Base-by-base conservation (phyloP, 768 basidiomycete species). In the Suillus bovinus region DNA sequence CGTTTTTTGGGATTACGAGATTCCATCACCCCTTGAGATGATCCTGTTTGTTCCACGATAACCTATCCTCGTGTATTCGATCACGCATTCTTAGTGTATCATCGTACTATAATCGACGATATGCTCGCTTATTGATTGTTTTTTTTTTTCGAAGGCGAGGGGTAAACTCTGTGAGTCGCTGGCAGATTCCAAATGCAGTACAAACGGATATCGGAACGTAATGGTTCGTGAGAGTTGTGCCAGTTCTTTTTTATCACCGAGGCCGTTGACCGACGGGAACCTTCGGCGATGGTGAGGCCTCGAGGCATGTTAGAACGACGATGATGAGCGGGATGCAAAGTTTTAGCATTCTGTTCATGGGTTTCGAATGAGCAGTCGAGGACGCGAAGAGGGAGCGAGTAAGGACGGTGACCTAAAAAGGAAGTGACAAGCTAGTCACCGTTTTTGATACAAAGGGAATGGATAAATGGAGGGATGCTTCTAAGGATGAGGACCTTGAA, bases 391-490 rank as follows among this genome's bases (percentile, higher is more conserved):
- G n/a, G n/a, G n/a, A n/a, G n/a, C n/a, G n/a, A n/a, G n/a, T n/a
- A n/a, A n/a, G 50, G 63, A 70, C 52, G 34, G 9, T 5, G 29
- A 2, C 69, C 67, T 33, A 31, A 69, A 55, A 22, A 2, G 56
- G 70, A 1, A 56, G 3, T 0, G 1, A 52, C 31, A 72, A 72
- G 62, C 58, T 47, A 61, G 1, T 1, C 0, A 6, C 70, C 56
- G 0, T 39, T 57, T 64, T 31, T 4, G 62, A 63, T 10, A 72
- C 63, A 72, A n/a, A 72, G 38, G 63, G 33, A 60, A 17, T 2
- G 36, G 20, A 63, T 68, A 22, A 71, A 73, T 52, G 14, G 29
- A 60, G 8, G 2, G 24, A 20, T 31, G 62, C 54, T 44, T 49
- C 55, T 16, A 0, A n/a, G 3, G 6, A 38, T 4, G 36, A 55